Percentiles rank a stretch among this genome's conserved stretches.
Conservation (phyloP, 2,329 filamentous ascomycete species). For the Botrytis squamosa region DNA sequence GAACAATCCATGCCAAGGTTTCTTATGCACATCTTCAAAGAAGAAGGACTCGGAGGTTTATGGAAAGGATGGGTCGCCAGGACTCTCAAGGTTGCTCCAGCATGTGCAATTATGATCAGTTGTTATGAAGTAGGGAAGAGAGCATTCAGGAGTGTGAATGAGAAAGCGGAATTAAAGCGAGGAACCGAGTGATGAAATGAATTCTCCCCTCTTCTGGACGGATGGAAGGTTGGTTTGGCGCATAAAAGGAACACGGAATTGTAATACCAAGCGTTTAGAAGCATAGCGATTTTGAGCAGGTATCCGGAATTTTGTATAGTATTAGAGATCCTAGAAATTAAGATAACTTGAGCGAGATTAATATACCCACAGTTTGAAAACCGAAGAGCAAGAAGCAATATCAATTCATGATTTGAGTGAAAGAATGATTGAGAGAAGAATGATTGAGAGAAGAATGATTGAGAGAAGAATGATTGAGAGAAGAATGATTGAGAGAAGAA, state of each 20-base stretch:
- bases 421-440: neutral
- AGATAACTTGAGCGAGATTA: slow-evolving; percentile 3
- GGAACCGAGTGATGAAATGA: slow-evolving; percentile 27
- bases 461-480: neutral
- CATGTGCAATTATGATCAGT: slow-evolving; percentile 98
- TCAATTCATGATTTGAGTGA: neutral
- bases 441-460: neutral
- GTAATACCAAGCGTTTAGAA: slow-evolving; percentile 22
- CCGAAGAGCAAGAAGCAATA: neutral
- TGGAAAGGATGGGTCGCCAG: slow-evolving; percentile 91
- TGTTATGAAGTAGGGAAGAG: slow-evolving; percentile 96
- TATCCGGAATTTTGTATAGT: slow-evolving; percentile 23
- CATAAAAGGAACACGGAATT: slow-evolving; percentile 7
- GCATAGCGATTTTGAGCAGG: slow-evolving; percentile 32
- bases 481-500: neutral
- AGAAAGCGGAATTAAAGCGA: slow-evolving; percentile 41
- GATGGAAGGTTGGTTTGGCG: neutral
- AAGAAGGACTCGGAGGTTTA: slow-evolving; percentile 76
- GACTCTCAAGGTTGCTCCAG: slow-evolving; percentile 90
- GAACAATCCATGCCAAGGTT: slow-evolving; percentile 76
- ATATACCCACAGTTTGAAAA: neutral
- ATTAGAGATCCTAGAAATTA: slow-evolving; percentile 24
- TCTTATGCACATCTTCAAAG: slow-evolving; percentile 85
- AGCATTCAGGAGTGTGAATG: slow-evolving; percentile 75
- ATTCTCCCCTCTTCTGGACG: slow-evolving; percentile 2